These are phyloP conservation scores for Colletotrichum sp. DNA, from an alignment of 2,329 filamentous ascomycete species.

Conservation along the genomic window DNA sequence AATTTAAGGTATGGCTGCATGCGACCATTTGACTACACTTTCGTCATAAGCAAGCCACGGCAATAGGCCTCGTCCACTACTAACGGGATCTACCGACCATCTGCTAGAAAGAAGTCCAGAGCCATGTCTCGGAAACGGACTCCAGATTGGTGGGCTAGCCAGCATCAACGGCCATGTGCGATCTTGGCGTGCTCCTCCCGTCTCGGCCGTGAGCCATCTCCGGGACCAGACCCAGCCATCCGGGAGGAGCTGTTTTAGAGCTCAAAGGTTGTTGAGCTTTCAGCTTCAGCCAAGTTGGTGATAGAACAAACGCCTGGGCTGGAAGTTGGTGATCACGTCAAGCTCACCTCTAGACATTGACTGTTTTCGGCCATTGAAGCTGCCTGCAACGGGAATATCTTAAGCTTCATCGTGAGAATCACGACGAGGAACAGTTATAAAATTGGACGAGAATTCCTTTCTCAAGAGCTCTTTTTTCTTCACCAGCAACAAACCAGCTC, in stretches of 20 bases:
- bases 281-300: background rate
- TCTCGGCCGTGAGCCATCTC: background rate
- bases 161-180: background rate
- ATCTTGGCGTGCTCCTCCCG: background rate
- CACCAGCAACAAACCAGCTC: background rate
- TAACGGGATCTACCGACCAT: background rate
- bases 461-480: background rate
- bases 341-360: background rate
- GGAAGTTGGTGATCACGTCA: background rate
- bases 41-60: slow-evolving; percentile 3
- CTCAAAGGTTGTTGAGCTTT: background rate
- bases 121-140: background rate
- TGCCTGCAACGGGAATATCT: background rate
- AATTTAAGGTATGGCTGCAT: background rate
- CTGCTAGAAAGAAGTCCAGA: background rate
- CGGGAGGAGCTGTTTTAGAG: background rate
- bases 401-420: background rate
- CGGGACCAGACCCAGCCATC: background rate
- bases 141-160: background rate
- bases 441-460: background rate
- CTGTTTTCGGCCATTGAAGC: background rate
- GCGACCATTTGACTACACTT: background rate
- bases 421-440: background rate
- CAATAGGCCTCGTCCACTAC: background rate
- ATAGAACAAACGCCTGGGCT: background rate